These are phyloP conservation scores for Jatropha podagrica DNA, from an alignment of 441 rosid genomes.

Conservation along the genomic window DNA sequence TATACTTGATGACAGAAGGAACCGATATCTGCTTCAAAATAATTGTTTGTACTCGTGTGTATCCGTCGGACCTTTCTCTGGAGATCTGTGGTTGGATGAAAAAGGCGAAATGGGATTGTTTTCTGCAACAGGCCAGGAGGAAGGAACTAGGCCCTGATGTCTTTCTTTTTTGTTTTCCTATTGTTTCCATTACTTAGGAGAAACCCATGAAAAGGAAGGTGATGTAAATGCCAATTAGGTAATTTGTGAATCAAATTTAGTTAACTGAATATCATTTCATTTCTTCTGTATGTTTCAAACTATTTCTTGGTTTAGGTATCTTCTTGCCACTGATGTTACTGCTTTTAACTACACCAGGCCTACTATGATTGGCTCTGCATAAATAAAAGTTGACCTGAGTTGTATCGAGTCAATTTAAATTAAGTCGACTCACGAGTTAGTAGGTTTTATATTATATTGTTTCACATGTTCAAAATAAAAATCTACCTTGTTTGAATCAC, in stretches of 20 bases:
- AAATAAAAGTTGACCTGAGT: not conserved
- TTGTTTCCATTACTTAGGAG: not conserved
- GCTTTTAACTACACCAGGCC: not conserved
- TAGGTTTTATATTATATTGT: too few species aligned
- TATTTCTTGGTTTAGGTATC: not conserved
- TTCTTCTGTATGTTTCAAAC: not conserved
- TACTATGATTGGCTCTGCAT: not conserved
- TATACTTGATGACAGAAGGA: conserved; percentile 16
- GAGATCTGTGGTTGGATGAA: not conserved
- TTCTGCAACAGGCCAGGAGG: not conserved
- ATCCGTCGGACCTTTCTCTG: not conserved
- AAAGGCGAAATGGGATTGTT: not conserved
- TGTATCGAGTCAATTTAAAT: not conserved
- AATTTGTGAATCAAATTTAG: conserved; percentile 2
- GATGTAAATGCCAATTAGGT: conserved; percentile 12
- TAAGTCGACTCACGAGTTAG: not conserved
- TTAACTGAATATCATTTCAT: not conserved
- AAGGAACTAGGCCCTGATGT: not conserved
- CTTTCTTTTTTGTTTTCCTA: not conserved
- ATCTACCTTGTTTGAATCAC: not conserved
- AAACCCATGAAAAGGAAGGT: not conserved
- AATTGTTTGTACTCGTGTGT: conserved; percentile 4
- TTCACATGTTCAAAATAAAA: not conserved
- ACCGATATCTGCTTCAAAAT: conserved; percentile 1
- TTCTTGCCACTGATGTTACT: not conserved